Conservation (phyloP, 2,329 filamentous ascomycete species). For the Trichocomaceae sp. region DNA sequence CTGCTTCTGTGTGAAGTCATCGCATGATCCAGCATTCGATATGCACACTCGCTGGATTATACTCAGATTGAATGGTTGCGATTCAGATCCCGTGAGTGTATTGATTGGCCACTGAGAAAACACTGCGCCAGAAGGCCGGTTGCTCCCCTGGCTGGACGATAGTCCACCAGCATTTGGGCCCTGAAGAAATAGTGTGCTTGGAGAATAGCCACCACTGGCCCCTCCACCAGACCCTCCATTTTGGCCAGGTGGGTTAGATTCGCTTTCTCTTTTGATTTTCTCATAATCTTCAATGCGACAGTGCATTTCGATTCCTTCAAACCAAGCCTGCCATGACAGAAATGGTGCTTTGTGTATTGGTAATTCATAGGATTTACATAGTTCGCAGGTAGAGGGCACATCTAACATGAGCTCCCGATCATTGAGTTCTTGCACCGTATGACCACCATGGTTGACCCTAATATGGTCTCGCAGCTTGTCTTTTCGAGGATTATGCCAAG, state of each 20-base stretch:
- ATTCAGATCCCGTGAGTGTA: background rate
- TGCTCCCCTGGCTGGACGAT: background rate
- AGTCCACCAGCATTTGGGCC: background rate
- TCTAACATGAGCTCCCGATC: background rate
- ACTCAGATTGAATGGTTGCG: background rate
- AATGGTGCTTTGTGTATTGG: slow-evolving; percentile 8
- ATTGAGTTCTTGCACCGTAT: background rate
- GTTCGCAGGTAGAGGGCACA: background rate
- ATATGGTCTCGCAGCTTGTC: slow-evolving; percentile 8
- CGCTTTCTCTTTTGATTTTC: background rate
- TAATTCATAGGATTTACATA: background rate
- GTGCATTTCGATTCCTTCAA: slow-evolving; percentile 1
- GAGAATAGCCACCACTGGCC: background rate
- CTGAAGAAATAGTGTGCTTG: background rate
- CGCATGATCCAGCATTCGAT: background rate
- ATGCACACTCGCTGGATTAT: background rate
- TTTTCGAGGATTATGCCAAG: background rate
- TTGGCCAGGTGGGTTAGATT: background rate
- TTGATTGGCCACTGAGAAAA: background rate
- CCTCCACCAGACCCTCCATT: background rate
- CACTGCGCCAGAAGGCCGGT: background rate
- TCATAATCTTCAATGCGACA: background rate
- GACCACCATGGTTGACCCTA: background rate
- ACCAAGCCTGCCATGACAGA: slow-evolving; percentile 8
- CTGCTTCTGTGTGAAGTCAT: background rate